Base-by-base conservation (phyloP, 306 rosid genomes). In the Pyrus communis region DNA sequence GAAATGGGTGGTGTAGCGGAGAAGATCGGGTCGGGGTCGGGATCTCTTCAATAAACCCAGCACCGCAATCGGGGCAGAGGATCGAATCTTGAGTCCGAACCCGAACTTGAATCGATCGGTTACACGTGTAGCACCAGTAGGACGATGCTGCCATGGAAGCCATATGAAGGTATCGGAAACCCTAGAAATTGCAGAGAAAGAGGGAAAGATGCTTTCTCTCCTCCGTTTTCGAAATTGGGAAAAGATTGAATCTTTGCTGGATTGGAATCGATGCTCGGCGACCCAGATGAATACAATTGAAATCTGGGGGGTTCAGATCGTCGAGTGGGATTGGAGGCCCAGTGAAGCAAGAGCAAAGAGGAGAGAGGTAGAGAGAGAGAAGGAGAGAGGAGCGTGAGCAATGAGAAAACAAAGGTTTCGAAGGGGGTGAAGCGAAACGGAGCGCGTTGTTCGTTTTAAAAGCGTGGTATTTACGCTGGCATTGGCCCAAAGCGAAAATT, bases 101-200 rank as follows among this genome's bases (percentile, higher is more conserved):
- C 66, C 87, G 84, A 81, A 82, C 85, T 79, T 81, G 52, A 69
- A 86, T 80, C 79, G 79, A 69, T 12, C 80, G 88, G 59, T 77
- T 82, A 83, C 93, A 90, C 67, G 91, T 69, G 82, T 88, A 85
- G 75, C 91, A 88, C 93, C 90, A 85, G 71, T 71, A 90, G 1
- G 90, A 83, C 28, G 91, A 78, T 40, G 91, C 78, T 73, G 79
- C 84, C 14, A 76, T 25, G 6, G 89, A 78, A 22, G 87, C 88
- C 90, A 90, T 88, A 49, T 52, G 60, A 18, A 75, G 25, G 25
- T 30, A 12, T 22, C 62, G 21, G 14, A 21, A 73, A 73, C 46
- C 62, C 25, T 31, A 9, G 31, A 7, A 33, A 22, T 17, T 13
- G 68, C 42, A 11, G 17, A 9, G 4, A 4, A 30, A 69, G 17